Conservation (phyloP, 106 monocot species). For the Triglochin maritima region DNA sequence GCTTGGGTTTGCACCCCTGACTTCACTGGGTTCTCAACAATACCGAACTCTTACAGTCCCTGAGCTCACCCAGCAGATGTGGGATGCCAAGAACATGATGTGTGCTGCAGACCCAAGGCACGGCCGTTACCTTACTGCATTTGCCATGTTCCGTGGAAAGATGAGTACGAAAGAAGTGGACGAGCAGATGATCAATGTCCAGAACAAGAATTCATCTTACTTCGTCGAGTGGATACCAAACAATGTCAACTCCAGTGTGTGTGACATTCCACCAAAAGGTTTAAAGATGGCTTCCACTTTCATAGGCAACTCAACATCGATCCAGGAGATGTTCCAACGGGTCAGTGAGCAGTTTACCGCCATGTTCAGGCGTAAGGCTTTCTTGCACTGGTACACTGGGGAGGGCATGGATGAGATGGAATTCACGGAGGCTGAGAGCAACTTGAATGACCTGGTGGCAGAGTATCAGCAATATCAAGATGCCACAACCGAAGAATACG, state of each 20-base stretch:
- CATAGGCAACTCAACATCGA: slow-evolving; percentile 20
- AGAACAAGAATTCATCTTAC: slow-evolving; percentile 84
- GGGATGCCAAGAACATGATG: slow-evolving; percentile 88
- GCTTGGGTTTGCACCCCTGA: slow-evolving; percentile 23
- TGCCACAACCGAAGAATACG: slow-evolving; percentile 22
- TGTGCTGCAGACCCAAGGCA: slow-evolving; percentile 65
- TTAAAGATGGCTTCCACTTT: slow-evolving; percentile 24
- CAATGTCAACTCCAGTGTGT: slow-evolving; percentile 74
- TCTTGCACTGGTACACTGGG: slow-evolving; percentile 46
- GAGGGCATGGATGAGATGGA: slow-evolving; percentile 57
- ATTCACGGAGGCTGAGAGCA: slow-evolving; percentile 57
- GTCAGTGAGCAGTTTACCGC: slow-evolving; percentile 40
- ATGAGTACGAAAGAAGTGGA: slow-evolving; percentile 80
- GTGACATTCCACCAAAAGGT: slow-evolving; percentile 40
- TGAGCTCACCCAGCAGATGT: slow-evolving; percentile 81
- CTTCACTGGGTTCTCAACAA: slow-evolving; percentile 41
- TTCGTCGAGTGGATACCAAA: slow-evolving; percentile 82
- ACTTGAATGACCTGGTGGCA: slow-evolving; percentile 53
- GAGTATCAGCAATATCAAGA: slow-evolving; percentile 72
- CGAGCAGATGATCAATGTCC: slow-evolving; percentile 74
- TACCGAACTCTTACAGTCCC: slow-evolving; percentile 70
- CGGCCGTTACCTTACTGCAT: slow-evolving; percentile 67
- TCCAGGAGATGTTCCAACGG: slow-evolving; percentile 52
- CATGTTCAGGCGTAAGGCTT: slow-evolving; percentile 44
- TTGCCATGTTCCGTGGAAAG: slow-evolving; percentile 76